Evolutionary conservation across 2,329 filamentous ascomycete genomes (phyloP).

Genomic region (Corinectria fuckeliana): DNA sequence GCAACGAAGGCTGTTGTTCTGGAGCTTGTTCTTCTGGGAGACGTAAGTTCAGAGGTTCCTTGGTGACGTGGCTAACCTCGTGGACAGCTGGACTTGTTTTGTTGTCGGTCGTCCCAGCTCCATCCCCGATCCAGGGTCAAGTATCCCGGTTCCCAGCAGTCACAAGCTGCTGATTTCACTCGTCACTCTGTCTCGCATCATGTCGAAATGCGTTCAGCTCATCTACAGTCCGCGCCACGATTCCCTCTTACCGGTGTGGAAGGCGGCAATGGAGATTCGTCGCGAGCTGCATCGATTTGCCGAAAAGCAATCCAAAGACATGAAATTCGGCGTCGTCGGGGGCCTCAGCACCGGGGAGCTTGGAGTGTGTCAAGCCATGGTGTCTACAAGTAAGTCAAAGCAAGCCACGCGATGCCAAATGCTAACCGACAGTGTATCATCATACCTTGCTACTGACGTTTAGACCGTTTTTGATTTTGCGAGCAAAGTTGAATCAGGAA

Average conservation of each 20-base stretch:
- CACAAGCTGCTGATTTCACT: constrained; percentile 48
- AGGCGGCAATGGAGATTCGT: constrained; percentile 41
- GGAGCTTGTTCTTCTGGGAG: constrained; percentile 51
- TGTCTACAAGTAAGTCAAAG: constrained; percentile 45
- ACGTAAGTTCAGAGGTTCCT: constrained; percentile 40
- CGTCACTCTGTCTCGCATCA: constrained; percentile 45
- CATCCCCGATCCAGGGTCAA: constrained; percentile 45
- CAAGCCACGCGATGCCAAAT: not conserved
- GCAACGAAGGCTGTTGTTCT: constrained; percentile 45
- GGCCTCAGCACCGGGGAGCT: constrained; percentile 45
- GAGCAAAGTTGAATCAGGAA: constrained; percentile 49
- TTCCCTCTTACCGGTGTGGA: constrained; percentile 42
- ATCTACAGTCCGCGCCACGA: constrained; percentile 51
- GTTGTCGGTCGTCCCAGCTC: constrained; percentile 50
- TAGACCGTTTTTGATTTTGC: constrained; percentile 52
- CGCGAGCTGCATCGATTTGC: constrained; percentile 40
- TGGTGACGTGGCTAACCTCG: not conserved
- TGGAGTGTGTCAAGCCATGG: constrained; percentile 49
- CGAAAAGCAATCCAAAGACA: constrained; percentile 38
- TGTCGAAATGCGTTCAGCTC: constrained; percentile 48
- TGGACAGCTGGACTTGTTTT: constrained; percentile 52
- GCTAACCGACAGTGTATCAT: constrained; percentile 47
- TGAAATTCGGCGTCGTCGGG: constrained; percentile 44
- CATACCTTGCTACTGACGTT: constrained; percentile 51
- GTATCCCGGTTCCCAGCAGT: constrained; percentile 44